Conservation (phyloP, 345 rosid genomes). For the Acer yangbiense region DNA sequence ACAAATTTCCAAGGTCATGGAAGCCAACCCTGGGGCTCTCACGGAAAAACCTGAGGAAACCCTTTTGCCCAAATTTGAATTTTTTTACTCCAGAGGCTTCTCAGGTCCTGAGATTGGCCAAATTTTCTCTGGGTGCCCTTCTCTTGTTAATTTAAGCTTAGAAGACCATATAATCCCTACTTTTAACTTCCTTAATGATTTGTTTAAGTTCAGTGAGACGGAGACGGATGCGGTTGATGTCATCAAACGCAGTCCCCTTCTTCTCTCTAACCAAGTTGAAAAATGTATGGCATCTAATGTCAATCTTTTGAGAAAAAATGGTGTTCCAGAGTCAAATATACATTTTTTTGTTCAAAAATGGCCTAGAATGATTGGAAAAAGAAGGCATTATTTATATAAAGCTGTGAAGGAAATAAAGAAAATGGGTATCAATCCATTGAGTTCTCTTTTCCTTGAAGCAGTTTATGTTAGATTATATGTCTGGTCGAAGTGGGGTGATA, state of each 20-base stretch:
- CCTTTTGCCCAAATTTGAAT: conserved; percentile 40
- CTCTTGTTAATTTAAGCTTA: not conserved
- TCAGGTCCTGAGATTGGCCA: conserved; percentile 21
- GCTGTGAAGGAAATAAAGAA: not conserved
- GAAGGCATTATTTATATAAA: too few species aligned
- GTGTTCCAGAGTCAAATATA: not conserved
- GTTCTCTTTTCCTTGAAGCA: not conserved
- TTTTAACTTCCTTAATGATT: not conserved
- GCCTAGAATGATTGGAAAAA: too few species aligned
- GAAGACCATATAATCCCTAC: not conserved
- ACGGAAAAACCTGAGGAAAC: conserved; percentile 18
- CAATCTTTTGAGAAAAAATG: not conserved
- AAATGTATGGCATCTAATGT: not conserved
- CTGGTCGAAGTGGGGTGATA: too few species aligned
- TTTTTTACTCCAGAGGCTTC: conserved; percentile 32
- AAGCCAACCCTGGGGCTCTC: conserved; percentile 19
- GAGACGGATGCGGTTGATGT: not conserved
- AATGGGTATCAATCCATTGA: not conserved
- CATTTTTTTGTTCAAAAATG: too few species aligned
- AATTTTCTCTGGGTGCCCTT: conserved; percentile 4
- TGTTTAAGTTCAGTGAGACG: not conserved
- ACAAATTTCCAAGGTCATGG: conserved; percentile 24
- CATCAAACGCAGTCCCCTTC: not conserved
- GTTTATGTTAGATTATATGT: not conserved
- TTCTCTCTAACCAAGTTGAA: not conserved